Evolutionary conservation across 2,329 filamentous ascomycete species (phyloP), one percentile per base, ranked within the genome.

Genomic region (Triangularia setosa): DNA sequence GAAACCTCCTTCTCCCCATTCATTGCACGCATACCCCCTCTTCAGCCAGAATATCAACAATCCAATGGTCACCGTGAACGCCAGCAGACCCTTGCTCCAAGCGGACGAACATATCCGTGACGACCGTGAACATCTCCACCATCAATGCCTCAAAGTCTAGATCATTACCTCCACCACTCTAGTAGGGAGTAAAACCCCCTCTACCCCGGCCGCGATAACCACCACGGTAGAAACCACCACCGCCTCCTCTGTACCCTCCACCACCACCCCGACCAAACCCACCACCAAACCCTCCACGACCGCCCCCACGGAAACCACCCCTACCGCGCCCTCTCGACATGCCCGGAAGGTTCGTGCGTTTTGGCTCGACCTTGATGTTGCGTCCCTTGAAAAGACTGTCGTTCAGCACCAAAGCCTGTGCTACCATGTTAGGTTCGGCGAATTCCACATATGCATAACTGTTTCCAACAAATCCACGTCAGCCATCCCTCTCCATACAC

Each of bases 361-460:
- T 99, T 33, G 95, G 94, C 8, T 80, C 81, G 75, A 98, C 95
- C 87, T 99, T 99, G 76, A 99, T 87, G 77, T 95, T 96, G 73
- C 95, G 88, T 68, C 92, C 93, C 73, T 95, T 93, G 80, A 99
- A 97, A 64, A 96, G 84, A 77, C 93, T 97, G 80, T 99, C 95
- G 77, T 99, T 98, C 64, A 99, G 83, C 48, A 98, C 93, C 66
- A 99, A 85, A 25, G 95, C 95, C 77, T 96, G 92, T 57, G 92
- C 92, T 68, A 99, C 94, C 67, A 97, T 84, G 78, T 87, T 93
- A 58, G 95, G 93, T 80, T 98, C 95, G 66, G 92, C 90, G 76
- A 99, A 99, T 79, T 99, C 95, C 73, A 99, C 95, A 79, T 99
- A 99, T 74, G 95, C 95, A 80, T 99, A 99, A 69, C 93, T 97